Conservation (phyloP, 2,329 filamentous ascomycete genomes). For the Trichoderma semiorbis region DNA sequence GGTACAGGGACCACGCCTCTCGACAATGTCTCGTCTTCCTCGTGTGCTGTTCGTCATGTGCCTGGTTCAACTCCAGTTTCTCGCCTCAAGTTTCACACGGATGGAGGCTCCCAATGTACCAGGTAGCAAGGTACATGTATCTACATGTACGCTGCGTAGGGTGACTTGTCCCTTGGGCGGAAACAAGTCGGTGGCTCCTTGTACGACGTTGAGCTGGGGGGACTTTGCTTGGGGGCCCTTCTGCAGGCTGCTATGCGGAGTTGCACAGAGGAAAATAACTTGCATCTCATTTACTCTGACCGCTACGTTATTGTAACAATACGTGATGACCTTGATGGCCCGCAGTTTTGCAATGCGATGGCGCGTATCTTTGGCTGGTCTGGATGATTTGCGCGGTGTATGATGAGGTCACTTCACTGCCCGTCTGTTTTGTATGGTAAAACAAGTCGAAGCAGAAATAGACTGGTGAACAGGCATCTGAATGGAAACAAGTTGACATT, state of each 20-base stretch:
- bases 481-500: neutral
- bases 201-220: neutral
- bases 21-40: neutral
- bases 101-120: neutral
- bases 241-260: slow-evolving; percentile 10
- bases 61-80: neutral
- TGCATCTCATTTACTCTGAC: neutral
- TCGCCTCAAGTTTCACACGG: slow-evolving; percentile 8
- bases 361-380: neutral
- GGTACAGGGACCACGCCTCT: neutral
- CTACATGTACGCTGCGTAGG: neutral
- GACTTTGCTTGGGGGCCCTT: neutral
- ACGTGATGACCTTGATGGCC: slow-evolving; percentile 1
- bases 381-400: neutral
- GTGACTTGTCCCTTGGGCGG: neutral
- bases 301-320: slow-evolving; percentile 8
- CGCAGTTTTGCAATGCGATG: neutral
- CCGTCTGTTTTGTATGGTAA: neutral
- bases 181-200: neutral
- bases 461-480: neutral
- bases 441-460: neutral
- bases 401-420: neutral
- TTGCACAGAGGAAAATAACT: slow-evolving; percentile 1
- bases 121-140: neutral
- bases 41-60: slow-evolving; percentile 1